Percentiles rank a stretch among this genome's conserved stretches.
These are phyloP conservation scores for Epichloe gansuensis DNA, from an alignment of 2,329 filamentous ascomycete genomes.

Conservation along the genomic window DNA sequence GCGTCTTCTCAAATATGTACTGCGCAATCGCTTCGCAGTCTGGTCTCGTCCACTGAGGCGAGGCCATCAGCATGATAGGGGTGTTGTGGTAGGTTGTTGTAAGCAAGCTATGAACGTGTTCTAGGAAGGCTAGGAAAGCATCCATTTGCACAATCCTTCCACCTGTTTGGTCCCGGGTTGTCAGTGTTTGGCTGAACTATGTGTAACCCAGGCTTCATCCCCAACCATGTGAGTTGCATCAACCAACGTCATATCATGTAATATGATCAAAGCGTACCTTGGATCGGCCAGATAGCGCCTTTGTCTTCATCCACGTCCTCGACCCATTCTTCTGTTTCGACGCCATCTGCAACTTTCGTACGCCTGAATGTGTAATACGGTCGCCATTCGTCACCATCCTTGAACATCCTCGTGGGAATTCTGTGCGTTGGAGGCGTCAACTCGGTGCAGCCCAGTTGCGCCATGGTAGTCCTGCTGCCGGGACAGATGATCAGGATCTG, in stretches of 20 bases:
- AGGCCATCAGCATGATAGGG: conserved; percentile 78
- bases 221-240: neutral
- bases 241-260: neutral
- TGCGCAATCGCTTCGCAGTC: conserved; percentile 82
- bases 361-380: conserved; percentile 67
- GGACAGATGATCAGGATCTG: conserved; percentile 62
- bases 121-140: conserved; percentile 85
- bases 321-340: conserved; percentile 58
- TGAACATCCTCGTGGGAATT: conserved; percentile 89
- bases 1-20: conserved; percentile 96
- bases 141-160: conserved; percentile 84
- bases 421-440: conserved; percentile 82
- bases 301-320: conserved; percentile 82
- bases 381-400: conserved; percentile 63
- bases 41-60: conserved; percentile 80
- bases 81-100: conserved; percentile 94
- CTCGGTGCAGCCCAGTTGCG: conserved; percentile 80
- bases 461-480: conserved; percentile 80
- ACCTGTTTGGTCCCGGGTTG: conserved; percentile 26
- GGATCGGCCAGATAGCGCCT: conserved; percentile 79
- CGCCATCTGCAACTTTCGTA: conserved; percentile 38
- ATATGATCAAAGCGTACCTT: conserved; percentile 28
- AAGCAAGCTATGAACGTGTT: conserved; percentile 80
- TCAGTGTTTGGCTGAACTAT: neutral
- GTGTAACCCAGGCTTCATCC: no score